Conservation (phyloP, 768 basidiomycete genomes). For the Rhodotorula graminis region DNA sequence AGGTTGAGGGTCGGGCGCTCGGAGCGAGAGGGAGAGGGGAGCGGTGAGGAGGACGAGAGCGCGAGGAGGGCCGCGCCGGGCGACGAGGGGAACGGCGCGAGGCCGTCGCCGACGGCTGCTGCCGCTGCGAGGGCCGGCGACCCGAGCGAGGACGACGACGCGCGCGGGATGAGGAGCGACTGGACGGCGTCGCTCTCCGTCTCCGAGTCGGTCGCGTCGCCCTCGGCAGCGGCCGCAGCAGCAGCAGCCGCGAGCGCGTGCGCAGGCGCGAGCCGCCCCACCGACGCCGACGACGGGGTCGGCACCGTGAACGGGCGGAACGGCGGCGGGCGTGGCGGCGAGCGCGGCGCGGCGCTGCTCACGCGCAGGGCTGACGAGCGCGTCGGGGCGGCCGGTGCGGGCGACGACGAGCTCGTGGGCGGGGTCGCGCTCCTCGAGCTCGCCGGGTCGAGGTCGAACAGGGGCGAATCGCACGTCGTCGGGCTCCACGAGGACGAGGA, state of each 20-base stretch:
- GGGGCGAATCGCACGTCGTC: not conserved
- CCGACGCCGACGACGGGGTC: not conserved
- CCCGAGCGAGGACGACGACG: not conserved
- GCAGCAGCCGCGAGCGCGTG: not conserved
- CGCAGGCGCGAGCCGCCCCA: not conserved
- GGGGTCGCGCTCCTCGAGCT: not conserved
- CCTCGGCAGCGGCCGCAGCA: not conserved
- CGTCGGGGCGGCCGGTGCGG: not conserved
- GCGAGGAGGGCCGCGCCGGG: not conserved
- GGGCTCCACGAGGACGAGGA: not conserved
- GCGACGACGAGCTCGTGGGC: not conserved
- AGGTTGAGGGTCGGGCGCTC: not conserved
- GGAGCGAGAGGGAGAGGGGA: not conserved
- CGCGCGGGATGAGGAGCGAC: not conserved
- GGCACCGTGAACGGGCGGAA: not conserved
- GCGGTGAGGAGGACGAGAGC: conserved; percentile 12
- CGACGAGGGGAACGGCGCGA: not conserved
- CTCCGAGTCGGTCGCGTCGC: not conserved
- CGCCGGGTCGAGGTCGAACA: not conserved
- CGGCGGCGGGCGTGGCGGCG: not conserved
- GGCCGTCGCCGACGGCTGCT: too few species aligned
- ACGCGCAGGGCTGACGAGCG: conserved; percentile 2
- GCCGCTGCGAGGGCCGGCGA: not conserved
- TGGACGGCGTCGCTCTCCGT: not conserved
- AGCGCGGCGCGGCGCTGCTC: not conserved